Evolutionary conservation across 176 grass and related monocot genomes (phyloP).

Genomic region (Ensete glaucum): DNA sequence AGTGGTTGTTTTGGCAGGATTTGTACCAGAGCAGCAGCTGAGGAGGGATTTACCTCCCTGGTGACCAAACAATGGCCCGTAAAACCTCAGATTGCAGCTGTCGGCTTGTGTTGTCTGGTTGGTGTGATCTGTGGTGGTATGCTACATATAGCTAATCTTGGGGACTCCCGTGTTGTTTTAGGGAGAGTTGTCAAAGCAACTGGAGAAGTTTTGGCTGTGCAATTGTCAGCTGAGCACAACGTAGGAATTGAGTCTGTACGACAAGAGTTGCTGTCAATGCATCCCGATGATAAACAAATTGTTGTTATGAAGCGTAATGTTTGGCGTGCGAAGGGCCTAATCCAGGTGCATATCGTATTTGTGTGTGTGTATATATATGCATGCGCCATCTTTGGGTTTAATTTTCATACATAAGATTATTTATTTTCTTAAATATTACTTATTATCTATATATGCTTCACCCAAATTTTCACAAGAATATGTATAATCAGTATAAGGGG

Average conservation of each 20-base stretch:
- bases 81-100: no score
- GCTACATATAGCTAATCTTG: no score
- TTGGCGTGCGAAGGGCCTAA: slow-evolving; percentile 72
- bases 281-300: no score
- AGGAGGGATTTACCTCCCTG: slow-evolving; percentile 31
- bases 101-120: no score
- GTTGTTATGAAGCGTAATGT: no score
- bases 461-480: no score
- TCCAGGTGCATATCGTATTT: slow-evolving; percentile 43
- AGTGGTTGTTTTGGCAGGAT: slow-evolving; percentile 31
- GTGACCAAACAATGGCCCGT: slow-evolving; percentile 23
- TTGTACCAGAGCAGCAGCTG: slow-evolving; percentile 38
- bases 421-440: no score
- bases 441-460: no score
- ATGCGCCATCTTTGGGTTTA: neutral
- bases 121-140: no score
- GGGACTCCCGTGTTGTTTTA: slow-evolving; percentile 61
- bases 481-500: no score
- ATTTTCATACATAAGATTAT: neutral
- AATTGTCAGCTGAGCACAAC: slow-evolving; percentile 85
- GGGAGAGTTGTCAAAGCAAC: slow-evolving; percentile 48
- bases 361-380: neutral
- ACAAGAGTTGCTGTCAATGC: no score
- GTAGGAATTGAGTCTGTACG: slow-evolving; percentile 57
- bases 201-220: slow-evolving; percentile 33